phyloP scores from a whole-genome alignment of 176 grass and related monocot genomes.

The Thalia dealbata region DNA sequence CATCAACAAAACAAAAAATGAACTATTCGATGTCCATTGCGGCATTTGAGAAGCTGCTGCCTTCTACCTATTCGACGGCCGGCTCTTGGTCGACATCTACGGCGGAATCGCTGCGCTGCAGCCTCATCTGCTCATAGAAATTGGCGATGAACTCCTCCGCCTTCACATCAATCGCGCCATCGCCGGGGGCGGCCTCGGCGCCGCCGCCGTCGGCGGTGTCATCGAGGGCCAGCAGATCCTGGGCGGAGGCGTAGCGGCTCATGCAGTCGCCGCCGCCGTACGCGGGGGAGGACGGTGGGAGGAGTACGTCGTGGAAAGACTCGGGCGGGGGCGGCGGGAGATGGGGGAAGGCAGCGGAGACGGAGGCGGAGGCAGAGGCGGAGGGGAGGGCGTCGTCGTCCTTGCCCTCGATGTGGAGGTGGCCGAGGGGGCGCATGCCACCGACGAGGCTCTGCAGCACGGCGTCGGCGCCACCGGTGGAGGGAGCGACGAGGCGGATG shows the following conservation, averaged over 20 bases:
- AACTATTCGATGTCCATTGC: too few relatives aligned
- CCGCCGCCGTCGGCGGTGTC: not conserved
- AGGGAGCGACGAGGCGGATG: not conserved
- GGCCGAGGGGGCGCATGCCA: constrained; percentile 38
- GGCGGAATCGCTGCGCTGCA: constrained; percentile 34
- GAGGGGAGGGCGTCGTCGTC: not conserved
- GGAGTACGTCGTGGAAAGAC: constrained; percentile 37
- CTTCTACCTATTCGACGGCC: too few relatives aligned
- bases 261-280: constrained; percentile 13
- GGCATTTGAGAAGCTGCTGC: too few relatives aligned
- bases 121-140: constrained; percentile 58
- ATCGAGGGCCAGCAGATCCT: constrained; percentile 32
- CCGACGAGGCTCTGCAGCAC: constrained; percentile 39
- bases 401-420: too few relatives aligned
- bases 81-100: not conserved
- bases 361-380: constrained; percentile 25
- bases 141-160: constrained; percentile 57
- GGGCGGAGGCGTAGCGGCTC: constrained; percentile 46
- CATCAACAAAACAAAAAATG: too few relatives aligned
- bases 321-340: constrained; percentile 35
- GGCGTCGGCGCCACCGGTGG: not conserved
- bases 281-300: constrained; percentile 24
- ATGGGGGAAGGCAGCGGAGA: constrained; percentile 5
- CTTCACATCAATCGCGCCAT: constrained; percentile 32
- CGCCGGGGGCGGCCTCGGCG: not conserved